phyloP scores from a whole-genome alignment of 805 yeast genomes.

The Saturnispora silvae region DNA sequence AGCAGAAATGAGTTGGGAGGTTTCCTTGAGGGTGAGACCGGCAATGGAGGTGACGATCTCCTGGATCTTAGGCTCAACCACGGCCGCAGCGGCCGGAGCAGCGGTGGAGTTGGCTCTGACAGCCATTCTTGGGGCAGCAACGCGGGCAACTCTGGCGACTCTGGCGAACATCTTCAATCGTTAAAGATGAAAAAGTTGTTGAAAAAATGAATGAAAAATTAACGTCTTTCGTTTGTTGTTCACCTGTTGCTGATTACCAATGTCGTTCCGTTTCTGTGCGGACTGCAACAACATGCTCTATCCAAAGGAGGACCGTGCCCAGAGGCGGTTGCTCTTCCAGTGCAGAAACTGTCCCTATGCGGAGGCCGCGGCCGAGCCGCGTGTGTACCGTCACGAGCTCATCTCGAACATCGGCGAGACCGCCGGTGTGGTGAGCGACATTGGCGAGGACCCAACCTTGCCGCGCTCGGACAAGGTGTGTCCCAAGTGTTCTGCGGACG shows the following conservation, averaged over 20 bases:
- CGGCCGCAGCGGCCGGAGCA: slow-evolving; percentile 24
- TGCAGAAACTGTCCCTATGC: slow-evolving; percentile 93
- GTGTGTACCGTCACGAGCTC: slow-evolving; percentile 87
- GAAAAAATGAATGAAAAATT: neutral
- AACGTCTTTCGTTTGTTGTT: neutral
- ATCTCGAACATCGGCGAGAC: slow-evolving; percentile 89
- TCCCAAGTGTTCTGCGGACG: slow-evolving; percentile 77
- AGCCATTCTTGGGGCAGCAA: slow-evolving; percentile 6
- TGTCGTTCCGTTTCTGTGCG: slow-evolving; percentile 87
- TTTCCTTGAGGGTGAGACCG: slow-evolving; percentile 82
- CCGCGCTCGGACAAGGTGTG: slow-evolving; percentile 94
- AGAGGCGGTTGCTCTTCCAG: slow-evolving; percentile 67
- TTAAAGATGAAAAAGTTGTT: neutral
- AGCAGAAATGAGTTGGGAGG: slow-evolving; percentile 76
- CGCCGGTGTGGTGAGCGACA: slow-evolving; percentile 93
- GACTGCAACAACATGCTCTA: slow-evolving; percentile 98
- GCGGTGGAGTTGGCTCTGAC: slow-evolving; percentile 41
- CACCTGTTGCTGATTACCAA: slow-evolving; percentile 3
- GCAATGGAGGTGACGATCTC: slow-evolving; percentile 87
- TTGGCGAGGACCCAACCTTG: slow-evolving; percentile 94
- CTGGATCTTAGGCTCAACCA: slow-evolving; percentile 81
- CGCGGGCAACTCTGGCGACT: slow-evolving; percentile 2
- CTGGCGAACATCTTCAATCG: slow-evolving; percentile 1
- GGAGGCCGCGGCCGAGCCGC: slow-evolving; percentile 79
- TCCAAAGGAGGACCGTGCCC: slow-evolving; percentile 87